Evolutionary conservation across 2,329 filamentous ascomycete genomes (phyloP), one percentile per base, ranked within the genome.

Genomic region (Nemania sp.): DNA sequence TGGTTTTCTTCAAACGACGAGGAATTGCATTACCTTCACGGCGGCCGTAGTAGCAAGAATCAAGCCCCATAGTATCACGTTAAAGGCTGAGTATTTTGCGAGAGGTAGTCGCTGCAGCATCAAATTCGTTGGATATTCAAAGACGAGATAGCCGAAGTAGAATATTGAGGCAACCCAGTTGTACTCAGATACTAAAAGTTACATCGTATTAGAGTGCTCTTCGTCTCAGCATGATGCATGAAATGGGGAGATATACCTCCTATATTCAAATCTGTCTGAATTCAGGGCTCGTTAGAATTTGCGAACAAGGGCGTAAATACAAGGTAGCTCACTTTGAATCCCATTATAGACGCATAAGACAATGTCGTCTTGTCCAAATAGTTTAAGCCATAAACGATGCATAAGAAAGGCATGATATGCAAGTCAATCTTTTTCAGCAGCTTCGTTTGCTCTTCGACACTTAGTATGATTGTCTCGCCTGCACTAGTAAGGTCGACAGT

Each of bases 101-200:
- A 88, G 69, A 0, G 86, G 86, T 2, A 88, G 70, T 1, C 79
- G 73, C 67, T 88, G 86, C 11, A 89, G 74, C 23, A 89, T 75
- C 11, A 81, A 78, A 63, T 80, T 86, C 1, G 84, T 87, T 0
- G 85, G 85, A 67, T 84, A 88, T 66, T 88, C 85, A 79, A 79
- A 86, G 2, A 77, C 80, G 14, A 73, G 64, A 50, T 73, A 73
- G 65, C 76, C 76, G 39, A 78, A 78, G 60, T 79, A 79, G 61
- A 79, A 79, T 65, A 80, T 71, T 61, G 73, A 77, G 1, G 74
- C 74, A 12, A 82, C 69, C 79, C 79, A 81, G 52, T 58, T 60
- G 28, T 60, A 56, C 47, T 54, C 40, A 28, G 44, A 59, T n/a
- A 52, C 63, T 66, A 36, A 48, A 39, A 57, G 77, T 73, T 60